Evolutionary conservation across 495 filamentous ascomycete species (phyloP), one percentile per base, ranked within the genome.

Genomic region (Chaetomium cochliodes): DNA sequence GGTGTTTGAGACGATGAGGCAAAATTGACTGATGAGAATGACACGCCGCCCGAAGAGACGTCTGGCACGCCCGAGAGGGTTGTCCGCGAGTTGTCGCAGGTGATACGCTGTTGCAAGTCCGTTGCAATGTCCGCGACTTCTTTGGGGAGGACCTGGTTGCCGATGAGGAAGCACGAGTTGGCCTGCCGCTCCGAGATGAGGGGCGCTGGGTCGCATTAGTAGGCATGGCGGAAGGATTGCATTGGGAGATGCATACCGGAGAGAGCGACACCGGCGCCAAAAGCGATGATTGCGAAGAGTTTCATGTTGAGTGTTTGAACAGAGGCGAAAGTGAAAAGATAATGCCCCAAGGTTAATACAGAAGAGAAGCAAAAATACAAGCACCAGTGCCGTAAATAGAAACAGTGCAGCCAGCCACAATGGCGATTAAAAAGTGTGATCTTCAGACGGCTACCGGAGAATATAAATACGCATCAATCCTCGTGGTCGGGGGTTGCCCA

Each of bases 1-100:
- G 78, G 66, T 0, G 73, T 75, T 52, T 78, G 73, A 0, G 42
- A 60, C 9, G 74, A 77, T 15, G 72, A 63, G 59, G 74, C 74
- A 64, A 81, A 83, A 73, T 81, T 77, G 73, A 83, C 70, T 3
- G 70, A 71, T 0, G 78, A 81, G 68, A 80, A 83, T 30, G 75
- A 69, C 22, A 75, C 68, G 20, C 66, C 74, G 52, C 74, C 80
- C 1, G 77, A 78, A 2, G 70, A 65, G 7, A 82, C 80, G 52
- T 83, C 79, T 2, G 80, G 79, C 0, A 81, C 79, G 41, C 67
- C 65, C 0, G 75, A 73, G 26, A 80, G 58, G 5, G 78, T 83
- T 5, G 61, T 78, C 18, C 18, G 47, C 11, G 66, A 55, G 13
- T 59, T 59, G 72, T 72, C 62, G 74, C 80, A 83, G 18, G 74